These are phyloP conservation scores for Thymus quinquecostatus DNA, from an alignment of 257 asterid genomes.

Conservation along the genomic window DNA sequence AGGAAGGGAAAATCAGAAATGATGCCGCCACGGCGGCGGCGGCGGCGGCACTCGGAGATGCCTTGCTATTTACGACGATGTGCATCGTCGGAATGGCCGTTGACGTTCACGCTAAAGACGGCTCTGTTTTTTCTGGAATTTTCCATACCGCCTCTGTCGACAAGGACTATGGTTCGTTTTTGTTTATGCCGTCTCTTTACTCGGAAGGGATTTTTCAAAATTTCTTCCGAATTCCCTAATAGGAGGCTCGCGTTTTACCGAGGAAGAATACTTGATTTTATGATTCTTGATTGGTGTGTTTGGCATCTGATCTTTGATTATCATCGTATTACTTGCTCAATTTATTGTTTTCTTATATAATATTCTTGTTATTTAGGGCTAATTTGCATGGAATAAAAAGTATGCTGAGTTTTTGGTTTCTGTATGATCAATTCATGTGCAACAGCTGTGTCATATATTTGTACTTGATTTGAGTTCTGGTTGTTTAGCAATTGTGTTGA, in stretches of 20 bases:
- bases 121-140: conserved; percentile 83
- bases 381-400: not conserved
- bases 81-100: conserved; percentile 77
- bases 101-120: conserved; percentile 82
- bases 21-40: conserved; percentile 30
- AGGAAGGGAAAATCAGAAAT: conserved; percentile 42
- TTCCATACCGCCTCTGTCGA: conserved; percentile 77
- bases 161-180: conserved; percentile 59
- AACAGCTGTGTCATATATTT: not conserved
- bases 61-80: conserved; percentile 69
- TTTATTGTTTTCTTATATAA: not conserved
- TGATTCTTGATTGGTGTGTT: conserved; percentile 29
- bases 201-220: conserved; percentile 6
- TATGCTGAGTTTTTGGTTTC: conserved; percentile 2
- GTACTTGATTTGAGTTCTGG: conserved; percentile 23
- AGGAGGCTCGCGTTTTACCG: conserved; percentile 11
- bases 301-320: conserved; percentile 25
- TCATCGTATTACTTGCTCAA: not conserved
- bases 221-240: conserved; percentile 11
- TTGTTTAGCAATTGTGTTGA: conserved; percentile 73
- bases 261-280: conserved; percentile 13
- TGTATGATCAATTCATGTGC: not conserved
- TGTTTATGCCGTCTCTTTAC: conserved; percentile 12
- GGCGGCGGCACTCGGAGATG: conserved; percentile 49
- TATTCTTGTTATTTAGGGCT: conserved; percentile 8